A percentile compares a stretch with the other conserved stretches of the same genome.
phyloP scores from a whole-genome alignment of 1,139 yeast species.

The Taphrina deformans region DNA sequence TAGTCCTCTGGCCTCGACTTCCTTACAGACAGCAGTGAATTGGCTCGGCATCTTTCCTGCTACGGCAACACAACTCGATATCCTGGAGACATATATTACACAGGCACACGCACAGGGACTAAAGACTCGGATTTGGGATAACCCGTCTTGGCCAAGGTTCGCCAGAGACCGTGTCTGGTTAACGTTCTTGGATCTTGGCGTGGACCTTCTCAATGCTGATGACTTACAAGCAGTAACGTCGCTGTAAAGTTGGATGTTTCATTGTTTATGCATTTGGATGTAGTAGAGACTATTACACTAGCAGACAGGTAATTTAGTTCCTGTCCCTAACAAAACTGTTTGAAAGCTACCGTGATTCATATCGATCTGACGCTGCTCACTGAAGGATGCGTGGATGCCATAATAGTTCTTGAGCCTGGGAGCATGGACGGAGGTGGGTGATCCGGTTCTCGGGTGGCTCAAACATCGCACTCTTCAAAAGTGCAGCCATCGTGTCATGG shows the following conservation, averaged over 20 bases:
- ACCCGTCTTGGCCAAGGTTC: slow-evolving; percentile 53
- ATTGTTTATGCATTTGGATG: too few species aligned
- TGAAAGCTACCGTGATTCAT: too few species aligned
- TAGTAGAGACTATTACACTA: too few species aligned
- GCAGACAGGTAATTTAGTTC: too few species aligned
- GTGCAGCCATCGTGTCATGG: slow-evolving; percentile 2
- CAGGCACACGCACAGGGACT: slow-evolving; percentile 48
- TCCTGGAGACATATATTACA: slow-evolving; percentile 43
- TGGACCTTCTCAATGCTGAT: slow-evolving; percentile 53
- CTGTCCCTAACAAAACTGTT: too few species aligned
- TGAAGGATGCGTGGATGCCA: too few species aligned
- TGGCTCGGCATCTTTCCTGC: slow-evolving; percentile 38
- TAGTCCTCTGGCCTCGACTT: slow-evolving; percentile 40
- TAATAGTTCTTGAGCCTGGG: too few species aligned
- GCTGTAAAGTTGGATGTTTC: too few species aligned
- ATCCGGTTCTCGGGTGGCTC: too few species aligned
- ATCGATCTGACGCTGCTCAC: too few species aligned
- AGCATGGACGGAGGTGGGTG: too few species aligned
- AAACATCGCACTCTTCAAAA: not conserved
- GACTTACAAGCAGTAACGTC: slow-evolving; percentile 43
- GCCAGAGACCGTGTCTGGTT: slow-evolving; percentile 49
- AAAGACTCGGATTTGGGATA: slow-evolving; percentile 55
- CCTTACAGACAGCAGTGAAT: slow-evolving; percentile 34
- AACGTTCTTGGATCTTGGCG: slow-evolving; percentile 46
- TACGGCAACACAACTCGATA: slow-evolving; percentile 43